These are phyloP conservation scores for Aspergillus ochraceoroseus DNA, from an alignment of 2,329 filamentous ascomycete species.

Conservation along the genomic window DNA sequence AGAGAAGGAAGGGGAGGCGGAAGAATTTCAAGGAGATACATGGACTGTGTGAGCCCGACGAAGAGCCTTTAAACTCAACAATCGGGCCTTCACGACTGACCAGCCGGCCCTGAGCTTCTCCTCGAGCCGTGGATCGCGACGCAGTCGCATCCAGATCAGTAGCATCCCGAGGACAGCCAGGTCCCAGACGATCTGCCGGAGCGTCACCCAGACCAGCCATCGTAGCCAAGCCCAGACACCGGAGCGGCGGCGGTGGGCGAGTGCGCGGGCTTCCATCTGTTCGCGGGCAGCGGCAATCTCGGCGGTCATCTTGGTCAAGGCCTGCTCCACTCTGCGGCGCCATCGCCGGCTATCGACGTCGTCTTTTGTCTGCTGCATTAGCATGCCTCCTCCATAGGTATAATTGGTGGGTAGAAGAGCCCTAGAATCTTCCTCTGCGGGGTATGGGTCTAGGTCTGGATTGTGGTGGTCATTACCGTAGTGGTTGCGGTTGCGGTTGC, in stretches of 20 bases:
- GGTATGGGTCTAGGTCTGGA: constrained; percentile 9
- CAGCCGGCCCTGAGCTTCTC: constrained; percentile 33
- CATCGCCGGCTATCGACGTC: constrained; percentile 54
- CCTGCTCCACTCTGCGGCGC: constrained; percentile 76
- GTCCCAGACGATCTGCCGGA: constrained; percentile 73
- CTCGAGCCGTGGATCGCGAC: constrained; percentile 43
- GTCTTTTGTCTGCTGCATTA: constrained; percentile 13
- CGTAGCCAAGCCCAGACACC: constrained; percentile 64
- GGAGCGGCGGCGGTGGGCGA: constrained; percentile 63
- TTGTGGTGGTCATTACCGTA: constrained; percentile 14
- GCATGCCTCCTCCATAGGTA: constrained; percentile 9
- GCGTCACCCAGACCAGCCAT: constrained; percentile 63
- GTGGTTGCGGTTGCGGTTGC: constrained; percentile 10
- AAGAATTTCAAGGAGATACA: constrained; percentile 23
- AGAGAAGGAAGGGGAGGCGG: neutral
- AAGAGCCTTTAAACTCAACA: constrained; percentile 28
- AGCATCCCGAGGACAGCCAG: constrained; percentile 48
- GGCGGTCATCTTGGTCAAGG: constrained; percentile 81
- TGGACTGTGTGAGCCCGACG: constrained; percentile 23
- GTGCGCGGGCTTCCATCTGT: constrained; percentile 72
- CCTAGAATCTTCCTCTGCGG: constrained; percentile 14
- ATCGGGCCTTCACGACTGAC: constrained; percentile 32
- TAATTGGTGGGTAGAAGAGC: constrained; percentile 1
- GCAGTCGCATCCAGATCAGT: constrained; percentile 41
- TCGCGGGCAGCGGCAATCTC: constrained; percentile 90